Evolutionary conservation across 768 basidiomycete species (phyloP), one percentile per base, ranked within the genome.

Genomic region (Amanita molliuscula): DNA sequence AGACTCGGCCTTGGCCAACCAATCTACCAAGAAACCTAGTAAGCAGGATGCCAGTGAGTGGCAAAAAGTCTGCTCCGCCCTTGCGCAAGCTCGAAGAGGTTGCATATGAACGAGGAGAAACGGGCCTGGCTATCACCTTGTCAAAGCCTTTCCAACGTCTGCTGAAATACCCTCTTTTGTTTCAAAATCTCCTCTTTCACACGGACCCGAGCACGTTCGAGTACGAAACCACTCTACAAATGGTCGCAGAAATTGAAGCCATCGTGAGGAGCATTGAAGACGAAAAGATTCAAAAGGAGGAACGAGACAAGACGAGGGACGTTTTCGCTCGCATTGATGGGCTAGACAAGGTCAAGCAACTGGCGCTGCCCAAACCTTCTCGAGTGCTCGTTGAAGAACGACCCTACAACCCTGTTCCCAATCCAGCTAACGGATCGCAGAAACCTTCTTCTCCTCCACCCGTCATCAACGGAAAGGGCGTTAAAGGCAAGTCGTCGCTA

Each of bases 251-350:
- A 65, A 89, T 99, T 6, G 96, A 99, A 68, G 82, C 77, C 16
- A 95, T 98, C 58, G 95, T 99, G 43, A 78, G 95, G 40, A 89
- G 88, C 54, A 97, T 99, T 50, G 95, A 99, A 65, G 95, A 97
- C 59, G 93, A 99, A 71, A 98, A 98, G 73, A 88, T 92, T 49
- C 86, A 88, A 62, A 90, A 91, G 65, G 95, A 98, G 62, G 92
- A 95, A 62, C 81, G 95, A 28, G 91, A 96, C 67, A 88, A 86
- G 71, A 96, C 94, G 3, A 75, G 95, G 11, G 95, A 99, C 63
- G 85, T 90, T 2, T 88, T 96, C 57, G 96, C 94, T 3, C 82
- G 96, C 6, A 97, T 99, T 26, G 96, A 99, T 52, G 95, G 95
- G 2, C 67, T 99, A 44, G 93, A 97, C 63, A 91, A 88, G 62